Evolutionary conservation across 169 alveolate genomes (phyloP).

Genomic region (Plasmodium reichenowi): DNA sequence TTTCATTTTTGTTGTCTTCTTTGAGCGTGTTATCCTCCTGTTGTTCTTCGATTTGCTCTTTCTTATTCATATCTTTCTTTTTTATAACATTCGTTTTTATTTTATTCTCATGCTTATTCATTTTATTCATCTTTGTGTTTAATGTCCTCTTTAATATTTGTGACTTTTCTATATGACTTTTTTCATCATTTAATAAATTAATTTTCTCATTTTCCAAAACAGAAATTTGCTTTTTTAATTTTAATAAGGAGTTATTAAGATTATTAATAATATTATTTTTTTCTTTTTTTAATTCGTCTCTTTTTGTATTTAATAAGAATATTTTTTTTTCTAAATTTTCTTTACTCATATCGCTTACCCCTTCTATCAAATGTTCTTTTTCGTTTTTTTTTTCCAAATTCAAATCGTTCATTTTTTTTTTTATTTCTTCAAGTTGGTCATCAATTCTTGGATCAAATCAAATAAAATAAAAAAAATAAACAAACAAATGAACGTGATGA

Average conservation of each 20-base stretch:
- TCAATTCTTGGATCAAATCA: conserved; percentile 12
- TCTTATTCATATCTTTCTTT: not conserved
- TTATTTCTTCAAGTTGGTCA: conserved; percentile 29
- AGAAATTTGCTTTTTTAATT: conserved; percentile 50
- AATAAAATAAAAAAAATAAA: no score
- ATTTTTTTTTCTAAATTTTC: conserved; percentile 39
- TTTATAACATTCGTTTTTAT: no score
- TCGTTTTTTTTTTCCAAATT: conserved; percentile 29
- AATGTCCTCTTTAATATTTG: conserved; percentile 48
- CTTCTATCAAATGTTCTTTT: not conserved
- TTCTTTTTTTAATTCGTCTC: conserved; percentile 62
- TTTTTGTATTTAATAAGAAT: conserved; percentile 35
- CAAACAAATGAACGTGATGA: no score
- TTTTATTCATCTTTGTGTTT: conserved; percentile 14
- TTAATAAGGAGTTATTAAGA: conserved; percentile 2
- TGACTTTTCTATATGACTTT: conserved; percentile 27
- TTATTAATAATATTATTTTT: conserved; percentile 47
- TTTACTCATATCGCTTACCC: conserved; percentile 15
- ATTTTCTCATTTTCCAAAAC: conserved; percentile 42
- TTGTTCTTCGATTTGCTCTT: not conserved
- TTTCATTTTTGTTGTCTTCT: not conserved
- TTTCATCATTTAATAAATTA: conserved; percentile 50
- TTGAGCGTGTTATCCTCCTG: not conserved
- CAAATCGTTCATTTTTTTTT: conserved; percentile 56
- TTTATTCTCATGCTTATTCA: conserved; percentile 16